Conservation (phyloP, 345 rosid species). For the Gossypium herbaceum region DNA sequence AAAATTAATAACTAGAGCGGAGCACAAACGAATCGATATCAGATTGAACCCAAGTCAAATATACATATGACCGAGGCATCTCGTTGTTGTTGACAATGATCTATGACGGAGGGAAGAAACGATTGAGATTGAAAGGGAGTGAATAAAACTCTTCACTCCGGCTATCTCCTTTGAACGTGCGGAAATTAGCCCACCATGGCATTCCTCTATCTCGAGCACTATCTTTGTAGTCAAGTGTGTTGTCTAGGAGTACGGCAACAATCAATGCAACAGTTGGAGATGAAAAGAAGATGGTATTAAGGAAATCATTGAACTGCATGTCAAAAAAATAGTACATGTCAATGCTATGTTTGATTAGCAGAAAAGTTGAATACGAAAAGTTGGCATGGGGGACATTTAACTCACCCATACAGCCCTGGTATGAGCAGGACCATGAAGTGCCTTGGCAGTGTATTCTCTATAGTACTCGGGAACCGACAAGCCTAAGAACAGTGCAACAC, state of each 20-base stretch:
- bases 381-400: neutral
- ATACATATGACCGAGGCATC: slow-evolving; percentile 4
- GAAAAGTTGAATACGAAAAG: neutral
- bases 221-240: slow-evolving; percentile 84
- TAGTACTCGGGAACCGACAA: slow-evolving; percentile 85
- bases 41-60: slow-evolving; percentile 9
- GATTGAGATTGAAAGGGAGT: slow-evolving; percentile 92
- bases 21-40: neutral
- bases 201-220: slow-evolving; percentile 84
- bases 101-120: slow-evolving; percentile 94
- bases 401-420: slow-evolving; percentile 86
- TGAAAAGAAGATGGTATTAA: slow-evolving; percentile 88
- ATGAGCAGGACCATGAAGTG: slow-evolving; percentile 91
- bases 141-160: slow-evolving; percentile 92
- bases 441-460: slow-evolving; percentile 69
- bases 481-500: slow-evolving; percentile 86
- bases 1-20: neutral
- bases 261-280: slow-evolving; percentile 83
- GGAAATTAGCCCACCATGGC: slow-evolving; percentile 96
- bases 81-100: neutral
- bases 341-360: neutral
- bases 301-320: slow-evolving; percentile 89
- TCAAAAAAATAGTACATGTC: neutral
- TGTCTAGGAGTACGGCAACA: slow-evolving; percentile 78
- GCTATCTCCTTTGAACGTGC: slow-evolving; percentile 82